phyloP scores from a whole-genome alignment of 345 rosid genomes.

The Lumnitzera littorea region DNA sequence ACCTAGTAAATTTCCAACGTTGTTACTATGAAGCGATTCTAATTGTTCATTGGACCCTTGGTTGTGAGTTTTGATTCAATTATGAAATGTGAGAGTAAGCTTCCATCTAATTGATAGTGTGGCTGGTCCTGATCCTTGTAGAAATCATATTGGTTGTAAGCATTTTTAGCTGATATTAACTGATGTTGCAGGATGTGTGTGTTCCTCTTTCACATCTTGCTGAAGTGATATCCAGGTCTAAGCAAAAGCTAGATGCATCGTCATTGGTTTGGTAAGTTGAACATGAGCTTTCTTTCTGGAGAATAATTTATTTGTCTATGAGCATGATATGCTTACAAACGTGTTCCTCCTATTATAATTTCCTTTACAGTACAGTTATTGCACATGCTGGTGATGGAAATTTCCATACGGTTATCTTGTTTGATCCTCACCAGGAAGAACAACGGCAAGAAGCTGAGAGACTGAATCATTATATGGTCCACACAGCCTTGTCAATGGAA shows the following conservation, averaged over 20 bases:
- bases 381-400: conserved; percentile 98
- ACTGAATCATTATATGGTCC: conserved; percentile 72
- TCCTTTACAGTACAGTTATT: conserved; percentile 51
- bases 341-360: no score
- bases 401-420: conserved; percentile 71
- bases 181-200: conserved; percentile 67
- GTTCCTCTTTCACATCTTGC: conserved; percentile 81
- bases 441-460: conserved; percentile 70
- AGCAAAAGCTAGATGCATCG: conserved; percentile 68
- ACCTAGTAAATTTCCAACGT: neutral
- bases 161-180: no score
- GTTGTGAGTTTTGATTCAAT: no score
- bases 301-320: no score
- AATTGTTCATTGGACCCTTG: no score
- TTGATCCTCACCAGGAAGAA: conserved; percentile 62
- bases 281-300: no score
- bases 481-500: conserved; percentile 75
- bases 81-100: no score
- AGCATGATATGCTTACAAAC: no score
- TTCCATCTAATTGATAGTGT: no score
- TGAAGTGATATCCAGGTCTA: conserved; percentile 70
- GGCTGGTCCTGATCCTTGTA: no score
- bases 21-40: no score
- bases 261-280: conserved; percentile 45
- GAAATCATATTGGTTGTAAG: no score